Evolutionary conservation across 2,329 filamentous ascomycete genomes (phyloP).

Genomic region (Akanthomyces dipterigenus): DNA sequence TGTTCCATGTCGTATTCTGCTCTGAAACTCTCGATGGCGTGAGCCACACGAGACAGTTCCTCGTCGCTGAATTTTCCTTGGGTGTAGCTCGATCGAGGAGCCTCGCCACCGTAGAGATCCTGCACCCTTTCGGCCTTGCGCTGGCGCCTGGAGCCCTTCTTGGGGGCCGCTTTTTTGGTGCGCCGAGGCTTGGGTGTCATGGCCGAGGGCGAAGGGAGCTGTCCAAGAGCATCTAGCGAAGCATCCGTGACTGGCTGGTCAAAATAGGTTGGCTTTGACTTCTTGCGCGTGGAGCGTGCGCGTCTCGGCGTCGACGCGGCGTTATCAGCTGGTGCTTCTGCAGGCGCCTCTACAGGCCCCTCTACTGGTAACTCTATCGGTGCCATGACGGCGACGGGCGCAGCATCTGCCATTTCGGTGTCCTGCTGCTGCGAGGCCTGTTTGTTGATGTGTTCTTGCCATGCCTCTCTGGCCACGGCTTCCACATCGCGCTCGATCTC

Average conservation of each 20-base stretch:
- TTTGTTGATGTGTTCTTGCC: conserved; percentile 26
- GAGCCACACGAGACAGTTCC: conserved; percentile 35
- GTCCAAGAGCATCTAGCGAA: conserved; percentile 15
- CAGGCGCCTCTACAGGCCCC: conserved; percentile 9
- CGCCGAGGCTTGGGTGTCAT: conserved; percentile 11
- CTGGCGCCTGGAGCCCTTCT: conserved; percentile 2
- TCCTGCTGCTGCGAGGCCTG: conserved; percentile 16
- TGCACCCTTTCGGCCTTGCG: conserved; percentile 13
- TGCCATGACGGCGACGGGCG: conserved; percentile 9
- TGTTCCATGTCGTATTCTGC: conserved; percentile 36
- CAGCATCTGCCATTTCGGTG: conserved; percentile 14
- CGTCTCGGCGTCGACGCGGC: conserved; percentile 18
- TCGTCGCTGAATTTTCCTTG: conserved; percentile 37
- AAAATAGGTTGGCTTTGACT: conserved; percentile 42
- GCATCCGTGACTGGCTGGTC: conserved; percentile 24
- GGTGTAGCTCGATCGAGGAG: conserved; percentile 18
- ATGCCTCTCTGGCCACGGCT: conserved; percentile 28
- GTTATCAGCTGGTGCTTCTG: conserved; percentile 6
- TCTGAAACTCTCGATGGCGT: conserved; percentile 38
- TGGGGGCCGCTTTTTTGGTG: conserved; percentile 4
- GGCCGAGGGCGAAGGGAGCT: conserved; percentile 28
- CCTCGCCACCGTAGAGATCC: conserved; percentile 19
- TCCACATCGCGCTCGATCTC: conserved; percentile 21
- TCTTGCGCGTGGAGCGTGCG: conserved; percentile 35
- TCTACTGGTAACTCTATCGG: conserved; percentile 10